These are phyloP conservation scores for Nigrospora osmanthi DNA, from an alignment of 2,329 filamentous ascomycete species.

Conservation along the genomic window DNA sequence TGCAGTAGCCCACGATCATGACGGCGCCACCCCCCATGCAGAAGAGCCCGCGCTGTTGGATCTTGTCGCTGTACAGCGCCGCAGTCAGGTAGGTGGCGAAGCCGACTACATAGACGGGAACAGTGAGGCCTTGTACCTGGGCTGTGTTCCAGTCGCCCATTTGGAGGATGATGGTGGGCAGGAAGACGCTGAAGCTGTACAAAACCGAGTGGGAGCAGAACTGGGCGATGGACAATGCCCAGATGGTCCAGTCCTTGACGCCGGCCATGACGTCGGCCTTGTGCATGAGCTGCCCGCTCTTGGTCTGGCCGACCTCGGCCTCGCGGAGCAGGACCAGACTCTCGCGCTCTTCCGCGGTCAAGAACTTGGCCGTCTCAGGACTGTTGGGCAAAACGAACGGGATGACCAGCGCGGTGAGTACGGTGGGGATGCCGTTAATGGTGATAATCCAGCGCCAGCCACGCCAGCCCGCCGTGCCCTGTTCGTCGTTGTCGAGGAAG, in stretches of 20 bases:
- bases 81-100: slow-evolving; percentile 51
- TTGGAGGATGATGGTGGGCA: slow-evolving; percentile 60
- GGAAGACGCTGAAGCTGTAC: slow-evolving; percentile 60
- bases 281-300: slow-evolving; percentile 13
- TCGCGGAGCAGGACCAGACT: slow-evolving; percentile 28
- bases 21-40: slow-evolving; percentile 38
- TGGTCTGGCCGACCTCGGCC: slow-evolving; percentile 29
- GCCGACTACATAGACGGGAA: slow-evolving; percentile 59
- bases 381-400: slow-evolving; percentile 52
- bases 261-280: slow-evolving; percentile 48
- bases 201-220: slow-evolving; percentile 59
- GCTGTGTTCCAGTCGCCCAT: slow-evolving; percentile 48
- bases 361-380: slow-evolving; percentile 50
- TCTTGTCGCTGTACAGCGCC: slow-evolving; percentile 49
- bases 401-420: slow-evolving; percentile 44
- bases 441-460: slow-evolving; percentile 59
- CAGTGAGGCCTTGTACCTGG: slow-evolving; percentile 58
- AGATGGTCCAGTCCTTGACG: slow-evolving; percentile 57
- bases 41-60: slow-evolving; percentile 49
- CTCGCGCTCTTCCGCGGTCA: slow-evolving; percentile 40
- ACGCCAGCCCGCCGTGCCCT: slow-evolving; percentile 43
- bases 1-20: slow-evolving; percentile 49
- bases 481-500: slow-evolving; percentile 47
- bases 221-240: slow-evolving; percentile 48
- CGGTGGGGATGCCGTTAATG: slow-evolving; percentile 45